These are phyloP conservation scores for Rhododendron williamsianum DNA, from an alignment of 148 eudicot species.

Conservation along the genomic window DNA sequence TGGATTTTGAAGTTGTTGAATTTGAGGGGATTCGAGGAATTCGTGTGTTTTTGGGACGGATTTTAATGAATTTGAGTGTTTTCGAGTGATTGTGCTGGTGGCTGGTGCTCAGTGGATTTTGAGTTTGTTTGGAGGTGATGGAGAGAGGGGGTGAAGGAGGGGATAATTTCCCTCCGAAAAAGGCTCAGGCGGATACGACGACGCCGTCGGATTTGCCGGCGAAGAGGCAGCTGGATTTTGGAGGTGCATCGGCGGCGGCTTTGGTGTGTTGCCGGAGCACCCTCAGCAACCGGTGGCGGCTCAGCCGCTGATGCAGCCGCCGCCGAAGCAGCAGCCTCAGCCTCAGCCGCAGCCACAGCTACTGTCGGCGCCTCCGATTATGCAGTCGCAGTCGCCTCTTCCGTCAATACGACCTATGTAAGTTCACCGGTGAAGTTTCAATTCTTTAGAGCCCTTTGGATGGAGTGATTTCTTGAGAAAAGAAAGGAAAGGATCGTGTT, in stretches of 20 bases:
- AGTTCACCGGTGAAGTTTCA: slow-evolving; percentile 12
- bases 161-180: slow-evolving; percentile 34
- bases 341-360: slow-evolving; percentile 9
- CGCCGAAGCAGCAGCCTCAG: slow-evolving; percentile 11
- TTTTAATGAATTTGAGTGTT: slow-evolving; percentile 18
- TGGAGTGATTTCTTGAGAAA: too few species aligned
- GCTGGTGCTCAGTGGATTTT: neutral
- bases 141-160: slow-evolving; percentile 50
- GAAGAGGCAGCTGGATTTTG: slow-evolving; percentile 73
- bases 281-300: slow-evolving; percentile 17
- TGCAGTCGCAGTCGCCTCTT: slow-evolving; percentile 33
- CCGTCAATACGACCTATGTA: slow-evolving; percentile 48
- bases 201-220: slow-evolving; percentile 38
- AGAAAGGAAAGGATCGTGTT: too few species aligned
- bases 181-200: slow-evolving; percentile 27
- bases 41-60: neutral
- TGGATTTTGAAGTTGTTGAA: neutral
- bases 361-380: slow-evolving; percentile 21
- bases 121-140: slow-evolving; percentile 33
- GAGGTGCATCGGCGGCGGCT: slow-evolving; percentile 16
- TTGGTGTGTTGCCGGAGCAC: slow-evolving; percentile 22
- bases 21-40: neutral
- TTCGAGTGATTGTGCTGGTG: neutral
- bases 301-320: slow-evolving; percentile 12
- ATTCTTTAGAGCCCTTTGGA: neutral